Base-by-base conservation (phyloP, 768 basidiomycete genomes). In the Kwoniella pini region DNA sequence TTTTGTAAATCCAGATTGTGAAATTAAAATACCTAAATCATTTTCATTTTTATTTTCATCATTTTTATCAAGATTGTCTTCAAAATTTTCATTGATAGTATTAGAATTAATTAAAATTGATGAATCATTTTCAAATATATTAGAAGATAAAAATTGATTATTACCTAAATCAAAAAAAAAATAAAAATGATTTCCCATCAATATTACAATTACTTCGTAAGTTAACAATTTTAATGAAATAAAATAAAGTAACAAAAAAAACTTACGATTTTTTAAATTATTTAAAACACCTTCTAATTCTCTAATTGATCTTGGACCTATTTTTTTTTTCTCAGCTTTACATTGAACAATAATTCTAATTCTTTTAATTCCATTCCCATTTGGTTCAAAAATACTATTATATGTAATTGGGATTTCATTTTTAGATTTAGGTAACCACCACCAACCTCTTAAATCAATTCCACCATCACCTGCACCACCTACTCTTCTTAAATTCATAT, bases 401-500 rank as follows among this genome's bases (percentile, higher is more conserved):
- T 12, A 2, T 44, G 43, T 21, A 55, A 28, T 24, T 28, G n/a
- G 54, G 40, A 40, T 33, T 19, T 40, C 30, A 4, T 39, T 24
- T 15, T 19, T 43, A 1, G 55, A 26, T 31, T 50, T 27, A 2
- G 89, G 91, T 3, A 95, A 80, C 87, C 87, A 91, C 93, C 93
- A 95, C 90, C 91, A 94, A 15, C 93, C 93, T 54, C 87, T 75
- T 21, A 95, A 81, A 77, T 96, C 93, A 42, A 96, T 81, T 0
- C 93, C 93, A 4, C 92, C 91, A 74, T 95, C 93, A n/a, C 85
- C 83, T 69, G 83, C 85, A n/a, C 92, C 91, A 3, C 92, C 92
- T 15, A 93, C 86, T 51, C 86, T 85, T 45, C 79, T 82, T 3
- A 94, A 82, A 1, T 86, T 82, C 92, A 95, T 96, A 33, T 88